Conservation (phyloP, 2,329 filamentous ascomycete genomes). For the Leptographium lundbergii region DNA sequence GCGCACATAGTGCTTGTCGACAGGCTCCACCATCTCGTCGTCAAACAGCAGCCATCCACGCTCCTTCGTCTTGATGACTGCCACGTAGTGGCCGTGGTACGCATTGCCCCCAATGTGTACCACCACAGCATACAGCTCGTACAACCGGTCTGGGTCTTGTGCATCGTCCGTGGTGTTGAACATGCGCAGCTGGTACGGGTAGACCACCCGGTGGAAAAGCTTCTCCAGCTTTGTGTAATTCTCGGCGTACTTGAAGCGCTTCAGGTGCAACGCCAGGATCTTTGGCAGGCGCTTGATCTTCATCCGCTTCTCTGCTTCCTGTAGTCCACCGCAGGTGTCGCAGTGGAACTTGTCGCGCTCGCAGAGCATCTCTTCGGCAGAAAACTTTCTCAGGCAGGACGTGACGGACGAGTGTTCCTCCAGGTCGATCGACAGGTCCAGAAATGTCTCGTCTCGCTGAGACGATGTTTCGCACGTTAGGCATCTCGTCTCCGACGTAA, state of each 20-base stretch:
- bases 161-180: conserved; percentile 97
- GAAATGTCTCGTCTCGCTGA: conserved; percentile 86
- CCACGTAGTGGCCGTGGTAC: conserved; percentile 95
- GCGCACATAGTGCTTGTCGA: conserved; percentile 88
- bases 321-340: conserved; percentile 88
- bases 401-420: conserved; percentile 94
- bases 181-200: conserved; percentile 89
- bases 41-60: conserved; percentile 94
- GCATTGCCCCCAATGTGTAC: conserved; percentile 95
- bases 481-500: conserved; percentile 94
- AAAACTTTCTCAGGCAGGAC: conserved; percentile 89
- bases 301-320: conserved; percentile 98
- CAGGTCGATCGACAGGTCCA: conserved; percentile 91
- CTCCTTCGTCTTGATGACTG: conserved; percentile 94
- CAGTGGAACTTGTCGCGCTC: conserved; percentile 99
- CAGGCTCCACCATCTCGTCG: conserved; percentile 96
- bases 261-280: conserved; percentile 83
- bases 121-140: conserved; percentile 93
- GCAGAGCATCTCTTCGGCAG: conserved; percentile 95
- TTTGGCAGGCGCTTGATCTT: conserved; percentile 93
- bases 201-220: conserved; percentile 91
- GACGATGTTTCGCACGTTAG: conserved; percentile 93
- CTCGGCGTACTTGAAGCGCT: conserved; percentile 97
- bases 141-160: conserved; percentile 82
- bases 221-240: conserved; percentile 90